A percentile compares a stretch with the other conserved stretches of the same genome.
Conservation (phyloP, 225 moss, liverwort and hornwort genomes). For the Physcomitrellopsis africana region DNA sequence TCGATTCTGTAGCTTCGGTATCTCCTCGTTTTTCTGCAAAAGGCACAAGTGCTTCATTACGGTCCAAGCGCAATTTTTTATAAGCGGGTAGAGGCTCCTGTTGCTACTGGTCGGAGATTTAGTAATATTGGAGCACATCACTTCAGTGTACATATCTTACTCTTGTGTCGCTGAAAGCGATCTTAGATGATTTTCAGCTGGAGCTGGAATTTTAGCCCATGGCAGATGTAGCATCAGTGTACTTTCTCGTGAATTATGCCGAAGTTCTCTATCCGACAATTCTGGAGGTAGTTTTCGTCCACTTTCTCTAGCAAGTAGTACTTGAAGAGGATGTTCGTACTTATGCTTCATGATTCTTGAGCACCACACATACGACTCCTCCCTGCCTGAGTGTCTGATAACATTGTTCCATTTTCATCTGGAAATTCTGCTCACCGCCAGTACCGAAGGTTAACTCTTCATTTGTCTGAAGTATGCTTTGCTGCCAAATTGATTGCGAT, state of each 20-base stretch:
- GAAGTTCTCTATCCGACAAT: too few species aligned
- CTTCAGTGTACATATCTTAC: not conserved
- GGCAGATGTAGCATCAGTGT: too few species aligned
- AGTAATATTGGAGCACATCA: not conserved
- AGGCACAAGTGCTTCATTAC: not conserved
- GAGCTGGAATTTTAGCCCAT: not conserved
- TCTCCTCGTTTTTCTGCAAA: constrained; percentile 6
- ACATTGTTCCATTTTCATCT: too few species aligned
- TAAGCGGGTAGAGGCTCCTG: not conserved
- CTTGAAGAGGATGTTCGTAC: too few species aligned
- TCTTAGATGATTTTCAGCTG: not conserved
- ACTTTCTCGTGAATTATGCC: too few species aligned
- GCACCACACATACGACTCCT: too few species aligned
- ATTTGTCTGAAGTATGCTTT: not conserved
- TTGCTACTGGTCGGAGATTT: constrained; percentile 1
- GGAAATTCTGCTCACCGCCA: too few species aligned
- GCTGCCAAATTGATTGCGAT: too few species aligned
- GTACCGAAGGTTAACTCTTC: not conserved
- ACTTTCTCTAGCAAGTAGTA: too few species aligned
- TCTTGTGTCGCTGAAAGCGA: constrained; percentile 5
- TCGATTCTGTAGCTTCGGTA: not conserved
- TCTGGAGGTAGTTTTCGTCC: too few species aligned
- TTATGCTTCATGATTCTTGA: too few species aligned
- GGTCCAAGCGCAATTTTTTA: not conserved
- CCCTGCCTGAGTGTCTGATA: too few species aligned